A percentile compares a stretch with the other conserved stretches of the same genome.
These are phyloP conservation scores for Ganoderma sinense DNA, from an alignment of 1,284 basidiomycete species.

Conservation along the genomic window DNA sequence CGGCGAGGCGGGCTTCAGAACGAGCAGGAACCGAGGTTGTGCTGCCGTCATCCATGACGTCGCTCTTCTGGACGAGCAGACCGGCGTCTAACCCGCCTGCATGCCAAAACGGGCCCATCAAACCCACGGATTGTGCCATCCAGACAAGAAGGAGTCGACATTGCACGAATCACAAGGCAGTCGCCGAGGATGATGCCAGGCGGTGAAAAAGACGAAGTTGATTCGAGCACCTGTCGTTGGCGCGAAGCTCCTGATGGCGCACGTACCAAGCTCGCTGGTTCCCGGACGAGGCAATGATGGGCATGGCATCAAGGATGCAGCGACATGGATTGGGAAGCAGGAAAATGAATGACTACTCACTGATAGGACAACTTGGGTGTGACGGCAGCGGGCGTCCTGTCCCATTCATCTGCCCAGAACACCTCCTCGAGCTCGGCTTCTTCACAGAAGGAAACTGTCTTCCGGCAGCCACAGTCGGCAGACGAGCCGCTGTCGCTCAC, in stretches of 20 bases:
- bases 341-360: conserved; percentile 34
- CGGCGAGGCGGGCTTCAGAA: neutral
- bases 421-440: conserved; percentile 55
- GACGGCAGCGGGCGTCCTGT: conserved; percentile 52
- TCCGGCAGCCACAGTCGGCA: conserved; percentile 39
- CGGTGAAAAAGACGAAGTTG: neutral
- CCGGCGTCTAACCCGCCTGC: neutral
- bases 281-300: neutral
- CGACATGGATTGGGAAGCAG: neutral
- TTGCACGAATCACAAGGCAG: neutral
- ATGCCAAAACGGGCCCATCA: neutral
- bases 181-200: neutral
- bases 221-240: neutral
- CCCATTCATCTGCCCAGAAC: conserved; percentile 73
- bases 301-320: neutral
- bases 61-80: neutral
- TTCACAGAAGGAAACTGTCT: conserved; percentile 64
- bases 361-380: conserved; percentile 46
- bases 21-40: neutral
- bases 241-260: neutral
- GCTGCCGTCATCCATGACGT: conserved; percentile 30
- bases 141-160: neutral
- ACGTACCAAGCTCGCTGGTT: neutral
- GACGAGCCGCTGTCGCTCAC: conserved; percentile 30
- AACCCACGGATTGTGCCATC: neutral